Conservation (phyloP, 1,139 yeast genomes). For the Blastobotrys illinoisensis region DNA sequence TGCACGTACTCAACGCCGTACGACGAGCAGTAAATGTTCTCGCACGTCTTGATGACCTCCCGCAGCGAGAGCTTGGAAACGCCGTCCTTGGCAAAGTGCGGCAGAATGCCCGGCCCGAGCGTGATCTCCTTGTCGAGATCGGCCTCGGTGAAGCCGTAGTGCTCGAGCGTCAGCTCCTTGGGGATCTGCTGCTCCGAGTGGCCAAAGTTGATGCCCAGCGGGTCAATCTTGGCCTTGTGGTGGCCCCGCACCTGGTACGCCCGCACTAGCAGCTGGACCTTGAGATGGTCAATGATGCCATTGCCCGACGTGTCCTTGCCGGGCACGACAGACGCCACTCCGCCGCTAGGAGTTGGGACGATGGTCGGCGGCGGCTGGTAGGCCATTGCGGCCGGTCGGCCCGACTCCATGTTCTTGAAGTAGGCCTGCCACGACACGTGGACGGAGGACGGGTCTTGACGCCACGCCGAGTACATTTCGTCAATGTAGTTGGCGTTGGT, state of each 20-base stretch:
- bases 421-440: constrained; percentile 95
- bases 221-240: constrained; percentile 91
- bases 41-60: constrained; percentile 75
- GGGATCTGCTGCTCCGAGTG: constrained; percentile 53
- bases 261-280: constrained; percentile 92
- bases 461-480: constrained; percentile 97
- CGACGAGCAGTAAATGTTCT: constrained; percentile 76
- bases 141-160: constrained; percentile 82
- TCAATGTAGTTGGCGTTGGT: constrained; percentile 90
- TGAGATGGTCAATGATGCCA: constrained; percentile 82
- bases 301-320: constrained; percentile 29
- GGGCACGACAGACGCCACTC: constrained; percentile 49
- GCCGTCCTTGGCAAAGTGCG: constrained; percentile 74
- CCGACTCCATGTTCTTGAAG: constrained; percentile 80
- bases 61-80: constrained; percentile 57
- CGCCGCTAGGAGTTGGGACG: constrained; percentile 69
- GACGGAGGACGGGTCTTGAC: constrained; percentile 80
- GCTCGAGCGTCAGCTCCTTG: constrained; percentile 82
- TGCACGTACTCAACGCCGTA: constrained; percentile 96
- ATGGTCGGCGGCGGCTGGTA: constrained; percentile 88
- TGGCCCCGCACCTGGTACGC: constrained; percentile 99
- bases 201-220: constrained; percentile 83
- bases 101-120: constrained; percentile 95
- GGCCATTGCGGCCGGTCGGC: constrained; percentile 64
- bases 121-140: constrained; percentile 81